These are phyloP conservation scores for Herpetomonas muscarum DNA, from an alignment of 208 protist genomes.

Conservation along the genomic window DNA sequence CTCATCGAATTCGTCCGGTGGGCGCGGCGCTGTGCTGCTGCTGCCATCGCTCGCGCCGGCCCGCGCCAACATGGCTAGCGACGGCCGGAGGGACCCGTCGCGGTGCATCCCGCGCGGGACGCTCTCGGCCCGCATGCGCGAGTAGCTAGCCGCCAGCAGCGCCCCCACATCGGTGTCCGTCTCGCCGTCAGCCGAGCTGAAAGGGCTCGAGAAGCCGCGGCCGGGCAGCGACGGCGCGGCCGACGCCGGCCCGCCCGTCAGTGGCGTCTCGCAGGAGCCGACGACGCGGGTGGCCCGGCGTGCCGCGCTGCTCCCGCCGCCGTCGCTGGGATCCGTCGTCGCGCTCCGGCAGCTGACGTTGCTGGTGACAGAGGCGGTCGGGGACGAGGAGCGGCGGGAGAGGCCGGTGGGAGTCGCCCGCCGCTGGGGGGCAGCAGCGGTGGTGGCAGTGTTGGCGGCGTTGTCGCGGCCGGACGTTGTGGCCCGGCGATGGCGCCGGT, in stretches of 20 bases:
- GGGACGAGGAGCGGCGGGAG: too few relatives aligned
- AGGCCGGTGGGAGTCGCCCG: too few relatives aligned
- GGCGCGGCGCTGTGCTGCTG: background rate
- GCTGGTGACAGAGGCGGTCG: too few relatives aligned
- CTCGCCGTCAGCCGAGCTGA: background rate
- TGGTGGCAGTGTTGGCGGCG: background rate
- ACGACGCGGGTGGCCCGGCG: too few relatives aligned
- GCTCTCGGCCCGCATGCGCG: slow-evolving; percentile 14
- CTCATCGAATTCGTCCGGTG: background rate
- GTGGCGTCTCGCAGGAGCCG: too few relatives aligned
- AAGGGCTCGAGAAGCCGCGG: background rate
- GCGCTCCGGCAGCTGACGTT: too few relatives aligned
- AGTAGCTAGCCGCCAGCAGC: slow-evolving; percentile 8
- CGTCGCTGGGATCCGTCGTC: too few relatives aligned
- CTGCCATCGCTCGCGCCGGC: background rate
- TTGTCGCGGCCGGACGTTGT: background rate
- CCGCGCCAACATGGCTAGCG: background rate
- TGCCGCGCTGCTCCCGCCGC: too few relatives aligned
- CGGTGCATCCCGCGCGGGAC: slow-evolving; percentile 11
- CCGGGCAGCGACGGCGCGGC: too few relatives aligned
- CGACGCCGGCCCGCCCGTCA: too few relatives aligned
- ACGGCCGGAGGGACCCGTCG: slow-evolving; percentile 1
- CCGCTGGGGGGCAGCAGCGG: background rate
- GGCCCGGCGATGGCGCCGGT: too few relatives aligned
- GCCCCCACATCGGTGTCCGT: background rate